phyloP scores from a whole-genome alignment of 2,329 filamentous ascomycete species.

The Paracorniculantispora psalliotae region DNA sequence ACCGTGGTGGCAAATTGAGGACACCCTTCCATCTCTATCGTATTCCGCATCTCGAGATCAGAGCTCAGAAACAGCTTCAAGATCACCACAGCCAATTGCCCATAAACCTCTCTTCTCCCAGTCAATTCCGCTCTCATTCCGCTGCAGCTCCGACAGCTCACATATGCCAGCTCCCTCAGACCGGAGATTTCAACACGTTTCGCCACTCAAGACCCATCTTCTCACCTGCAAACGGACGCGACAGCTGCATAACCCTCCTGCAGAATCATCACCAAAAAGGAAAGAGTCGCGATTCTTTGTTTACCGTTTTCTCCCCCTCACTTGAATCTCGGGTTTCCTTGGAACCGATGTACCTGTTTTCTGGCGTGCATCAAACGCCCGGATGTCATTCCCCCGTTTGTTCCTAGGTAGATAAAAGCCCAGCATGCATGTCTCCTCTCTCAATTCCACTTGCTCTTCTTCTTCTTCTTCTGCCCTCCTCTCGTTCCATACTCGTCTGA shows the following conservation, averaged over 20 bases:
- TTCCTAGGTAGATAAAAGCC: neutral
- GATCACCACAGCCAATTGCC: too few relatives aligned
- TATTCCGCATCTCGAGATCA: too few relatives aligned
- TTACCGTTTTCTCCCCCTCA: neutral
- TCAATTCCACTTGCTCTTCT: neutral
- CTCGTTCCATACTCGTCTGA: neutral
- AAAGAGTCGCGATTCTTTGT: constrained; percentile 1
- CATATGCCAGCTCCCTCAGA: neutral
- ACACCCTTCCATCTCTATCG: too few relatives aligned
- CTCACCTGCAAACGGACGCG: neutral
- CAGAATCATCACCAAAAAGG: neutral
- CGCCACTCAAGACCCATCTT: neutral
- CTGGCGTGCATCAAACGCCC: neutral
- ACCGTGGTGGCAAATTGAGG: too few relatives aligned
- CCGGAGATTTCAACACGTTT: neutral
- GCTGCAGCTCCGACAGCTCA: too few relatives aligned
- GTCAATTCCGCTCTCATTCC: too few relatives aligned
- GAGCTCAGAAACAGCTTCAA: too few relatives aligned
- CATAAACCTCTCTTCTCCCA: too few relatives aligned
- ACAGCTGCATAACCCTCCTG: neutral
- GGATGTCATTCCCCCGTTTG: neutral
- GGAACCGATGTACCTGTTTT: too few relatives aligned
- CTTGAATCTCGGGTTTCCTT: too few relatives aligned
- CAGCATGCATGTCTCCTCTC: neutral
- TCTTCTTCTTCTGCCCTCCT: too few relatives aligned